Percentiles rank a stretch among this genome's conserved stretches.
Conservation (phyloP, 768 basidiomycete genomes). For the Lactarius sp. region DNA sequence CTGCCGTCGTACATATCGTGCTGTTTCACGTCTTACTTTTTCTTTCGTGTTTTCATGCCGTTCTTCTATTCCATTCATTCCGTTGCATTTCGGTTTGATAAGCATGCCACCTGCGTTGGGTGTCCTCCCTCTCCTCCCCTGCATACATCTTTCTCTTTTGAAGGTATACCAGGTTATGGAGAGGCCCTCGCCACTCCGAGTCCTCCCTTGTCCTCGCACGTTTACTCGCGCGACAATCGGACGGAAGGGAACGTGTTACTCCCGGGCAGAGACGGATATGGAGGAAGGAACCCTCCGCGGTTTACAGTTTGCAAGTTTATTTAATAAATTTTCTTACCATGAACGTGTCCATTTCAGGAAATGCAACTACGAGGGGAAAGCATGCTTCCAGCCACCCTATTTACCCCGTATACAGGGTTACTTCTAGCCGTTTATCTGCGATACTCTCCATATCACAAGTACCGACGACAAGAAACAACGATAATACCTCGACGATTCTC, state of each 20-base stretch:
- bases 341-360: constrained; percentile 6
- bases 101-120: background rate
- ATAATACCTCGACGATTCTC: constrained; percentile 24
- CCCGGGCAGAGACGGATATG: background rate
- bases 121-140: background rate
- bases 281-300: constrained; percentile 4
- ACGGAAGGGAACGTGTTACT: background rate
- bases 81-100: background rate
- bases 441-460: background rate
- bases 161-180: background rate
- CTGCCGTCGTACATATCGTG: background rate
- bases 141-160: background rate
- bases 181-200: background rate
- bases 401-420: background rate
- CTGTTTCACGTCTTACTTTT: background rate
- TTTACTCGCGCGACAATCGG: constrained; percentile 2
- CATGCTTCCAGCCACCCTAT: background rate
- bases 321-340: background rate
- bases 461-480: constrained; percentile 16
- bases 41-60: background rate
- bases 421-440: background rate
- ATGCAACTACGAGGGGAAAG: background rate
- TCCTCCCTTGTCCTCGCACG: background rate
- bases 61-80: constrained; percentile 18
- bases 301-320: background rate